Percentiles rank a stretch among this genome's conserved stretches.
These are phyloP conservation scores for Exophiala alcalophila DNA, from an alignment of 2,329 filamentous ascomycete species.

Conservation along the genomic window DNA sequence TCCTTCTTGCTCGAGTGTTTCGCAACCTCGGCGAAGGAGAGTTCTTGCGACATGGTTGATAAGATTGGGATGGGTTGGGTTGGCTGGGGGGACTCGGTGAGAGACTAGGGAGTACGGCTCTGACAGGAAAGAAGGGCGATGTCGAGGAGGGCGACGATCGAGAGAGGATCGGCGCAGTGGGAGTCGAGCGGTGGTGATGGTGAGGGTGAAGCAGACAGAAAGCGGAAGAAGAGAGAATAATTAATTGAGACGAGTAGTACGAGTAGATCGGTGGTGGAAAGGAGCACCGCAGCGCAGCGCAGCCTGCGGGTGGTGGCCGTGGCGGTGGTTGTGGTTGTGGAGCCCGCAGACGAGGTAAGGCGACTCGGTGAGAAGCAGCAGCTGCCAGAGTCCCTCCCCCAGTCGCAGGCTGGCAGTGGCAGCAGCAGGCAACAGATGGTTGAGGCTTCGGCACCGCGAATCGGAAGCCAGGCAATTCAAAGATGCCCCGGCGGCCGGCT, in stretches of 20 bases:
- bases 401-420: background rate
- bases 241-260: background rate
- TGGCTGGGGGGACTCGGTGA: background rate
- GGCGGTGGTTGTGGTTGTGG: constrained; percentile 1
- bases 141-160: background rate
- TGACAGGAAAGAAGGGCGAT: background rate
- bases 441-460: constrained; percentile 26
- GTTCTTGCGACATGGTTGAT: constrained; percentile 52
- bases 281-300: background rate
- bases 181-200: background rate
- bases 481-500: background rate
- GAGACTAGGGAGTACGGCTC: background rate
- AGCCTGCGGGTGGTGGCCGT: no score
- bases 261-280: constrained; percentile 2
- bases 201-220: background rate
- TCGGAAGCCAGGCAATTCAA: constrained; percentile 24
- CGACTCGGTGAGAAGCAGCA: background rate
- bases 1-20: constrained; percentile 91
- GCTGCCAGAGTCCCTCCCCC: background rate
- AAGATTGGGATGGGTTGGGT: background rate
- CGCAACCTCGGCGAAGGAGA: constrained; percentile 77
- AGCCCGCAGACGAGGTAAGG: constrained; percentile 1
- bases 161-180: background rate
- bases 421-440: no score
- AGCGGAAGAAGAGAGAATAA: background rate